These are phyloP conservation scores for Aspergillus felis DNA, from an alignment of 2,329 filamentous ascomycete genomes.

Conservation along the genomic window DNA sequence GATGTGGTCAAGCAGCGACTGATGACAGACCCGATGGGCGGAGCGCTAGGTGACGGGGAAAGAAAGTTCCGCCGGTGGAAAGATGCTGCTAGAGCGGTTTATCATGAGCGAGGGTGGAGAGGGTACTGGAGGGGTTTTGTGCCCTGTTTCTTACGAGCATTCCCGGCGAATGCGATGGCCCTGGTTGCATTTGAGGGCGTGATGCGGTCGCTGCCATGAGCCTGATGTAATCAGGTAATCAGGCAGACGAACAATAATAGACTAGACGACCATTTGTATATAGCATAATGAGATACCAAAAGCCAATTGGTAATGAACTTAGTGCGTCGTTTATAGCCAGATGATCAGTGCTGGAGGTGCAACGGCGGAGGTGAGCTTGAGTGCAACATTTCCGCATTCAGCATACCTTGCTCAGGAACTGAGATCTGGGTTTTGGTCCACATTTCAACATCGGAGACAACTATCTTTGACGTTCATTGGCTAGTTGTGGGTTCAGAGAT, in stretches of 20 bases:
- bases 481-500: background rate
- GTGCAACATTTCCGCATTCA: background rate
- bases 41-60: conserved; percentile 61
- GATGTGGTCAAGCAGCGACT: conserved; percentile 95
- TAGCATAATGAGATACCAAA: background rate
- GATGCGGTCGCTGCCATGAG: conserved; percentile 59
- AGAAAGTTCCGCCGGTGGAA: conserved; percentile 71
- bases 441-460: background rate
- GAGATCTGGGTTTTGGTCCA: background rate
- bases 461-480: background rate
- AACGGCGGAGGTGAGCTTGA: background rate
- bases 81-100: conserved; percentile 74
- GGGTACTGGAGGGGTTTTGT: conserved; percentile 93
- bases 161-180: conserved; percentile 93
- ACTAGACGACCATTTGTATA: background rate
- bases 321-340: background rate
- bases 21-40: conserved; percentile 89
- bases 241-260: background rate
- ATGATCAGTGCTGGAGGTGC: background rate
- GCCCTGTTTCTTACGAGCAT: conserved; percentile 88
- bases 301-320: too few species aligned
- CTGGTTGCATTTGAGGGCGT: conserved; percentile 89
- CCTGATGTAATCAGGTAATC: background rate
- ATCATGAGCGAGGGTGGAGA: conserved; percentile 67
- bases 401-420: background rate